Evolutionary conservation across 2,329 filamentous ascomycete genomes (phyloP).

Genomic region (Phoma sp.): DNA sequence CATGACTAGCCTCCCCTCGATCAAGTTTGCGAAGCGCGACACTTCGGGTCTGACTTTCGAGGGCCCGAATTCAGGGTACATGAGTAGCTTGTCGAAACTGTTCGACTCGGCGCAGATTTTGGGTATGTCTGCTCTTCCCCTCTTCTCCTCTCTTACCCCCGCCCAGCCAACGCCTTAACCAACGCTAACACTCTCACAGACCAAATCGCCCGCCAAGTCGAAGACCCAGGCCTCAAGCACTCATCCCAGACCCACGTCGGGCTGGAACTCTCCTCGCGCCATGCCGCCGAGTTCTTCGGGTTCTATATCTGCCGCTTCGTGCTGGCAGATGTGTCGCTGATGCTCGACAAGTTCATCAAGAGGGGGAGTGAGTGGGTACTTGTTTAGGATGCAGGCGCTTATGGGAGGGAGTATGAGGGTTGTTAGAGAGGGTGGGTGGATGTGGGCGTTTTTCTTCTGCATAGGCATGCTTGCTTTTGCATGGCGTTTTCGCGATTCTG

Average conservation of each 20-base stretch:
- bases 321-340: constrained; percentile 78
- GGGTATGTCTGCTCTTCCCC: constrained; percentile 65
- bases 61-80: constrained; percentile 88
- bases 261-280: constrained; percentile 87
- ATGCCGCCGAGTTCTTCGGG: constrained; percentile 96
- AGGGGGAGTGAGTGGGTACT: constrained; percentile 93
- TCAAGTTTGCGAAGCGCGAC: constrained; percentile 74
- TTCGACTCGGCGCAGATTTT: constrained; percentile 93
- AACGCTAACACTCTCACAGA: constrained; percentile 59
- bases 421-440: too few relatives aligned
- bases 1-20: constrained; percentile 77
- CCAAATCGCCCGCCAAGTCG: constrained; percentile 94
- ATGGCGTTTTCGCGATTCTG: too few relatives aligned
- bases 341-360: constrained; percentile 98
- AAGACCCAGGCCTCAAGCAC: constrained; percentile 89
- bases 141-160: not conserved
- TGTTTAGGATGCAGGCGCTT: constrained; percentile 42
- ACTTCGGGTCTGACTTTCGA: constrained; percentile 71
- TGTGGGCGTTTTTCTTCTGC: too few relatives aligned
- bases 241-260: constrained; percentile 94
- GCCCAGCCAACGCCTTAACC: not conserved
- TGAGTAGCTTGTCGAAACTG: constrained; percentile 84
- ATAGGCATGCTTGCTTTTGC: too few relatives aligned
- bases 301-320: constrained; percentile 97
- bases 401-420: too few relatives aligned